These are phyloP conservation scores for Debaryomycetaceae sp. DNA, from an alignment of 1,139 yeast species.

Conservation along the genomic window DNA sequence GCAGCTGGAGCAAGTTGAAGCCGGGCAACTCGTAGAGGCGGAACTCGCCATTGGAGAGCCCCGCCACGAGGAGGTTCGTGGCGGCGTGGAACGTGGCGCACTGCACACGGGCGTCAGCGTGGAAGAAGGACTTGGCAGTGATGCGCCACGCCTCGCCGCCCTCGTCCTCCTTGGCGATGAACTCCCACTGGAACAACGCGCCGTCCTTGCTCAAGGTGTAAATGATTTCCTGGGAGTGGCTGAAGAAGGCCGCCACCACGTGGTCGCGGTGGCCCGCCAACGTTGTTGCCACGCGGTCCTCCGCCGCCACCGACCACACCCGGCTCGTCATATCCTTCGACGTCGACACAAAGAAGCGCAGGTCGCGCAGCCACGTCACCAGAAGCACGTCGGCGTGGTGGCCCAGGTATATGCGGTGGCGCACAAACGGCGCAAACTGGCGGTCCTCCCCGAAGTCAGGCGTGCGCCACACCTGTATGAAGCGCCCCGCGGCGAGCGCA, in stretches of 20 bases:
- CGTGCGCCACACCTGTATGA: conserved; percentile 91
- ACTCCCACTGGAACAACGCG: conserved; percentile 90
- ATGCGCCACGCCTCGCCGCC: conserved; percentile 70
- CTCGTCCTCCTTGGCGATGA: conserved; percentile 47
- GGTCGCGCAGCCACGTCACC: conserved; percentile 85
- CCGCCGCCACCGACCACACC: conserved; percentile 77
- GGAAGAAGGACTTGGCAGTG: conserved; percentile 69
- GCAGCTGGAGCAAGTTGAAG: conserved; percentile 74
- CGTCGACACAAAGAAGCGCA: conserved; percentile 79
- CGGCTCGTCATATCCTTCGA: conserved; percentile 89
- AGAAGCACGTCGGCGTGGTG: conserved; percentile 81
- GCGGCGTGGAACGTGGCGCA: conserved; percentile 81
- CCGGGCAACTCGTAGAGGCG: conserved; percentile 79
- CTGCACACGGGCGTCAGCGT: conserved; percentile 66
- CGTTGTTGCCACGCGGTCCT: conserved; percentile 77
- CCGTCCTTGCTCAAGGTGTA: conserved; percentile 95
- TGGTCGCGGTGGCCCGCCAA: conserved; percentile 91
- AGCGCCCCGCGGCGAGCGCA: conserved; percentile 80
- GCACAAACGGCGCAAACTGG: conserved; percentile 94
- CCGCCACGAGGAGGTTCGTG: conserved; percentile 76
- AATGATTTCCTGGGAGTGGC: conserved; percentile 77
- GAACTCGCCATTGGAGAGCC: conserved; percentile 87
- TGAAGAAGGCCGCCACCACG: conserved; percentile 83
- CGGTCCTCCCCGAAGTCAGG: conserved; percentile 71
- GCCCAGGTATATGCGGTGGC: conserved; percentile 87